Evolutionary conservation across 1,284 basidiomycete genomes (phyloP).

Genomic region (Mycosarcoma maydis): DNA sequence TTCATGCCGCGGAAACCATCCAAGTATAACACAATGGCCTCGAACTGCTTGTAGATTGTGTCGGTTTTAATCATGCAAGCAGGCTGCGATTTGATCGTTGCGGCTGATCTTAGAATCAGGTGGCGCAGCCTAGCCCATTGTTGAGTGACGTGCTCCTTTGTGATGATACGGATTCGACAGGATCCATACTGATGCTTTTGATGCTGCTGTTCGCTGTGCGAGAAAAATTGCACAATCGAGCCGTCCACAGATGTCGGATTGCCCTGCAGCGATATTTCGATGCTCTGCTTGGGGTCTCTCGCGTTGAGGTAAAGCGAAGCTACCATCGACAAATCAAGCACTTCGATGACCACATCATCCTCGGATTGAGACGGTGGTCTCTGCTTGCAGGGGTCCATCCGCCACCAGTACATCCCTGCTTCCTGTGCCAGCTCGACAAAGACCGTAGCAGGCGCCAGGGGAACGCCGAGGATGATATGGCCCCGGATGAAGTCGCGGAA

Average conservation of each 20-base stretch:
- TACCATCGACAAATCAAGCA: conserved; percentile 41
- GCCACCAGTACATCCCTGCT: conserved; percentile 44
- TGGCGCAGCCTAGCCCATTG: conserved; percentile 38
- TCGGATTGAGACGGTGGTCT: conserved; percentile 2
- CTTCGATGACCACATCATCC: conserved; percentile 39
- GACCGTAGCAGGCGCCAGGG: conserved; percentile 39
- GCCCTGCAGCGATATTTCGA: conserved; percentile 39
- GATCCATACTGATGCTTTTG: conserved; percentile 48
- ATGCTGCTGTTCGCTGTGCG: conserved; percentile 29
- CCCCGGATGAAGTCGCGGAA: conserved; percentile 47
- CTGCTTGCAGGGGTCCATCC: conserved; percentile 4
- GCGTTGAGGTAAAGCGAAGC: conserved; percentile 39
- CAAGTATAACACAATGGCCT: conserved; percentile 44
- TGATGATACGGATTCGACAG: conserved; percentile 25
- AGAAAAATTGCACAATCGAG: conserved; percentile 42
- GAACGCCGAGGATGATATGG: conserved; percentile 41
- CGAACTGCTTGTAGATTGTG: conserved; percentile 44
- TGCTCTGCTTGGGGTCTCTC: conserved; percentile 23
- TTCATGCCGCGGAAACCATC: conserved; percentile 49
- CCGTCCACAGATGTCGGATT: conserved; percentile 26
- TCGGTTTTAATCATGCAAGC: conserved; percentile 22
- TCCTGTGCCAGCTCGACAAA: conserved; percentile 50
- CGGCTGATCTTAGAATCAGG: conserved; percentile 20
- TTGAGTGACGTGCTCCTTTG: not conserved
- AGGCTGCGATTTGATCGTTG: conserved; percentile 8